Evolutionary conservation across 2,329 filamentous ascomycete genomes (phyloP), one percentile per base, ranked within the genome.

Genomic region (Aspergillus pseudonomiae): DNA sequence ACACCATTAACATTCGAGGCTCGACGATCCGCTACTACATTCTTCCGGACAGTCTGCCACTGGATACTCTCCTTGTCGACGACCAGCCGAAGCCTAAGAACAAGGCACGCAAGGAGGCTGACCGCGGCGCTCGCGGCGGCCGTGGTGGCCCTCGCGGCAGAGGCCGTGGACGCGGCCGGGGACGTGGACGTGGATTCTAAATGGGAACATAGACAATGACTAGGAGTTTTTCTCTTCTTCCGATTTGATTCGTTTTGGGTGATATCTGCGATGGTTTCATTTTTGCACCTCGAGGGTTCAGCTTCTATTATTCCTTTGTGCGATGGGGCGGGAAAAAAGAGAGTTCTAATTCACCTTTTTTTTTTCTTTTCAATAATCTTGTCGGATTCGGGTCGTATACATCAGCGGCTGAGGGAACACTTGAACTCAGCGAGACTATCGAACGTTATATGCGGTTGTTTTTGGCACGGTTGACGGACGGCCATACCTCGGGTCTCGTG

Each of bases 11-110:
- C 82, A 91, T 99, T 70, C 92, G 95, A 70, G 95, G 95, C 73
- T 96, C 92, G 66, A 97, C 94, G 24, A 96, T 99, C 78, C 89
- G 95, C 80, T 97, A 97, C 82, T 94, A 91, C 78, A 97, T 99
- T 78, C 90, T 99, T 12, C 95, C 95, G 62, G 95, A 99, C 82
- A 95, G 92, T 67, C 86, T 99, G 74, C 94, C 94, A 45, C 87
- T 99, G 68, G 95, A 99, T 80, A 97, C 94, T 46, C 86, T 99
- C 59, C 86, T 99, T 66, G 93, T 99, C 71, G 95, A 99, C 78
- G 95, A 99, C 81, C 89, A 93, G 74, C 93, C 94, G 58, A 99
- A 99, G 85, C 94, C 95, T 65, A 98, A 98, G 91, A 99, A 99
- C 84, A 99, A 99, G 89, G 94, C 95, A 30, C 88, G 94, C 77